Evolutionary conservation across 306 rosid genomes (phyloP), one percentile per base, ranked within the genome.

Genomic region (Vigna mungo): DNA sequence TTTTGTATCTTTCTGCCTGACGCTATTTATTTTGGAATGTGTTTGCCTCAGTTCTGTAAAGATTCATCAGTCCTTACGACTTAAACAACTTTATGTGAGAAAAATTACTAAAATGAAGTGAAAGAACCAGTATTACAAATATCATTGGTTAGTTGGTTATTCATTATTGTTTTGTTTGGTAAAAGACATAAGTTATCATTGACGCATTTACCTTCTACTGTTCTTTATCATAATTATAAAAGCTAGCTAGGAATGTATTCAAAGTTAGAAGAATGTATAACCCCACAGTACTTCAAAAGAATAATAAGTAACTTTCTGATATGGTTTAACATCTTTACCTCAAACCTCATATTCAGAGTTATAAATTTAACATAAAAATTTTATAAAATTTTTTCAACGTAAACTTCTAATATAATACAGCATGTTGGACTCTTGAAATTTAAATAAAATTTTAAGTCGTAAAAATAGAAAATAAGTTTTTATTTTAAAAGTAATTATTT

Each of bases 61-160:
- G 86, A 41, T 85, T 85, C 25, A 65, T 71, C 56, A 69, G 86
- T 85, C 65, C 72, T 58, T 62, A 70, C 75, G 86, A 82, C 86
- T 79, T 74, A 1, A 25, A 69, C 72, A 48, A 34, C 53, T 51
- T 75, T 48, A 58, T 58, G 74, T 71, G 86, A 69, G 71, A 70
- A 61, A 56, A 60, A 27, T 44, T 73, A 78, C 39, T 69, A 58
- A 58, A 82, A 75, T 69, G 74, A 47, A 59, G 78, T 66, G 72
- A 7, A 72, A 66, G 75, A 64, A 69, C 71, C 46, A 32, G 27
- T 77, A 54, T 23, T 20, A 36, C 61, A 37, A 23, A 37, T 59
- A 17, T 36, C 16, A 54, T 65, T 59, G 73, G 16, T 37, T 65
- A 65, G 51, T 77, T 67, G 48, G 62, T 58, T 78, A 59, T 78